phyloP scores from a whole-genome alignment of 768 basidiomycete genomes.

The Naganishia antarctica region DNA sequence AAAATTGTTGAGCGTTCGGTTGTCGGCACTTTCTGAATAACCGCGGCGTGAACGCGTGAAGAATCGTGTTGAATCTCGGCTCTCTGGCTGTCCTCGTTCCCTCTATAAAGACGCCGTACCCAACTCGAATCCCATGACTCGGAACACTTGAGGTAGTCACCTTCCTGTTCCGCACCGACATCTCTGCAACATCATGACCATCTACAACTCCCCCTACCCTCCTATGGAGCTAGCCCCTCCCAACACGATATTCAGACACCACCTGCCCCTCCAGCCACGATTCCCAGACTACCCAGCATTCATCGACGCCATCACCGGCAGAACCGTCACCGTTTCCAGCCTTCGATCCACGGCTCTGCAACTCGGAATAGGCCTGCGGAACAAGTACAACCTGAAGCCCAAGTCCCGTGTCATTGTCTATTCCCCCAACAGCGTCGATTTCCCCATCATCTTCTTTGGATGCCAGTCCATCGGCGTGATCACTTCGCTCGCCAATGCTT shows the following conservation, averaged over 20 bases:
- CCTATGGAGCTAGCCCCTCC: conserved; percentile 11
- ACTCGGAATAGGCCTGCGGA: conserved; percentile 59
- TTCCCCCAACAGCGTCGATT: conserved; percentile 61
- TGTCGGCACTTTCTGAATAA: too few relatives aligned
- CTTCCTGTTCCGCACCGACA: conserved; percentile 4
- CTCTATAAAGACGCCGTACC: too few relatives aligned
- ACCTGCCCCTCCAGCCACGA: conserved; percentile 3
- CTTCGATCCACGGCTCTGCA: conserved; percentile 57
- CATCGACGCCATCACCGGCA: conserved; percentile 62
- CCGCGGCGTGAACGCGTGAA: too few relatives aligned
- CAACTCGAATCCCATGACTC: too few relatives aligned
- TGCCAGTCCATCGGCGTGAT: conserved; percentile 61
- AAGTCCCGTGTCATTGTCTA: conserved; percentile 61
- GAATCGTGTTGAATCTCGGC: too few relatives aligned
- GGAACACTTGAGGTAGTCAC: not conserved
- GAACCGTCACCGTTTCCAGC: conserved; percentile 58
- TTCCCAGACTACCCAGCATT: conserved; percentile 54
- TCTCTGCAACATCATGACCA: conserved; percentile 15
- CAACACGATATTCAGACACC: conserved; percentile 19
- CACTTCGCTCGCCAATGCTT: conserved; percentile 68
- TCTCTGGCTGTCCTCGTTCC: too few relatives aligned
- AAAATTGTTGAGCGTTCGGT: too few relatives aligned
- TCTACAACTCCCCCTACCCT: conserved; percentile 15
- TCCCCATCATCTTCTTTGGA: conserved; percentile 54
- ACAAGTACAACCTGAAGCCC: conserved; percentile 54